These are phyloP conservation scores for Neurospora discreta DNA, from an alignment of 495 filamentous ascomycete genomes.

Conservation along the genomic window DNA sequence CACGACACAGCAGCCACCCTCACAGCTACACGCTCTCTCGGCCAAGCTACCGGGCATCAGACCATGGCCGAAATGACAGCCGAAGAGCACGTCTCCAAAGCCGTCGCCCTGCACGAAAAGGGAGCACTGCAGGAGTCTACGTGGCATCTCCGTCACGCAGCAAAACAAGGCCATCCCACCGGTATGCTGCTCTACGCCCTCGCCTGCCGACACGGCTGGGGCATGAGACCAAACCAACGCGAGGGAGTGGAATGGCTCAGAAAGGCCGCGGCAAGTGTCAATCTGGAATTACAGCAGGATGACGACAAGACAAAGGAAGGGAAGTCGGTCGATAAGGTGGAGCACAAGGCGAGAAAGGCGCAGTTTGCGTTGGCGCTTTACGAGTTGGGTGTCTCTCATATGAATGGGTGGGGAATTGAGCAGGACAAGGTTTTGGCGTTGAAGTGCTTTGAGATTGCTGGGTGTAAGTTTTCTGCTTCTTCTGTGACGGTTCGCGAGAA, in stretches of 20 bases:
- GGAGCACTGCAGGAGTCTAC: conserved; percentile 84
- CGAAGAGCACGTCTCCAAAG: conserved; percentile 81
- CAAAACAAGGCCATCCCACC: conserved; percentile 72
- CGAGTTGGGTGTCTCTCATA: conserved; percentile 89
- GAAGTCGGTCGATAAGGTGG: conserved; percentile 48
- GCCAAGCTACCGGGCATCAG: conserved; percentile 6
- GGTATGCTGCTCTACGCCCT: conserved; percentile 94
- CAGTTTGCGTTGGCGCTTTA: conserved; percentile 94
- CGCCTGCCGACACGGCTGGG: conserved; percentile 96
- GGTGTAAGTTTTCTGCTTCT: conserved; percentile 44
- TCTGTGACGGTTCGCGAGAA: neutral
- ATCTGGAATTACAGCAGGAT: conserved; percentile 71
- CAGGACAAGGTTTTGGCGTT: conserved; percentile 83
- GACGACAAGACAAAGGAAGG: conserved; percentile 55
- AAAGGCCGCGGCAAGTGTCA: conserved; percentile 77
- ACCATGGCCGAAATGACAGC: conserved; percentile 50
- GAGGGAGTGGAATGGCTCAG: conserved; percentile 86
- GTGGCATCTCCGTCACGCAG: conserved; percentile 87
- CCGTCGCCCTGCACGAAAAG: conserved; percentile 76
- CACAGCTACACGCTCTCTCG: conserved; percentile 43
- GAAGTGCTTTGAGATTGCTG: conserved; percentile 92
- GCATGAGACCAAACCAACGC: conserved; percentile 78
- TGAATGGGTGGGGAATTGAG: conserved; percentile 96
- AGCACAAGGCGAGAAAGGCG: conserved; percentile 68
- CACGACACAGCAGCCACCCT: conserved; percentile 58